Evolutionary conservation across 176 grass and related monocot genomes (phyloP).

Genomic region (Microstegium vimineum): DNA sequence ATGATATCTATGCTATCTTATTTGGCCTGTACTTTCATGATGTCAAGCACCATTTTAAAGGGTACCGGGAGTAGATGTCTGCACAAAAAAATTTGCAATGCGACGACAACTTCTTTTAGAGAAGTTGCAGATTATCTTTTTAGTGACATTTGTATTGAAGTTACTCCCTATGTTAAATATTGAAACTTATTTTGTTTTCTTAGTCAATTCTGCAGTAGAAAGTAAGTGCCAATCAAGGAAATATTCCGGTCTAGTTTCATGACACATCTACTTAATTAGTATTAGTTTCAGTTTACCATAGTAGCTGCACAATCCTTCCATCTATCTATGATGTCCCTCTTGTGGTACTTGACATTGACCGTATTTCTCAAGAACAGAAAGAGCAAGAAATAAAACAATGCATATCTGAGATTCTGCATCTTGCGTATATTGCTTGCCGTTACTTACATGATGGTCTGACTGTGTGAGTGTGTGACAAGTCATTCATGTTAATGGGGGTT

Average conservation of each 20-base stretch:
- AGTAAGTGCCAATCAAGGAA: not conserved
- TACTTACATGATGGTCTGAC: not conserved
- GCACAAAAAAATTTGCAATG: slow-evolving; percentile 3
- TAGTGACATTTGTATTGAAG: not conserved
- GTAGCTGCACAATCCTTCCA: not conserved
- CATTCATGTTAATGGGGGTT: not conserved
- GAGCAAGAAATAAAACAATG: not conserved
- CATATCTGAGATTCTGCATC: not conserved
- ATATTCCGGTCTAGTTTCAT: not conserved
- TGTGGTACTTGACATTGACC: not conserved
- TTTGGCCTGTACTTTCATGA: not conserved
- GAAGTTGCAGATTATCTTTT: too few species aligned
- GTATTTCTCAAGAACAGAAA: not conserved
- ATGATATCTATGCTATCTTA: not conserved
- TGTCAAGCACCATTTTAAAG: not conserved
- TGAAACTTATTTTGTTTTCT: not conserved
- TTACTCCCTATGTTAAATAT: not conserved
- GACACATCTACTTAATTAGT: not conserved
- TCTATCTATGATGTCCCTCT: not conserved
- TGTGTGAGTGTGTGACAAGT: not conserved
- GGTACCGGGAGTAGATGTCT: too few species aligned
- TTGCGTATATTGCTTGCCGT: not conserved
- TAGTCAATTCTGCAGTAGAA: not conserved
- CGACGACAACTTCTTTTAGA: not conserved
- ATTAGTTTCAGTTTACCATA: not conserved